Conservation (phyloP, 805 yeast species). For the Lachancea sp. region DNA sequence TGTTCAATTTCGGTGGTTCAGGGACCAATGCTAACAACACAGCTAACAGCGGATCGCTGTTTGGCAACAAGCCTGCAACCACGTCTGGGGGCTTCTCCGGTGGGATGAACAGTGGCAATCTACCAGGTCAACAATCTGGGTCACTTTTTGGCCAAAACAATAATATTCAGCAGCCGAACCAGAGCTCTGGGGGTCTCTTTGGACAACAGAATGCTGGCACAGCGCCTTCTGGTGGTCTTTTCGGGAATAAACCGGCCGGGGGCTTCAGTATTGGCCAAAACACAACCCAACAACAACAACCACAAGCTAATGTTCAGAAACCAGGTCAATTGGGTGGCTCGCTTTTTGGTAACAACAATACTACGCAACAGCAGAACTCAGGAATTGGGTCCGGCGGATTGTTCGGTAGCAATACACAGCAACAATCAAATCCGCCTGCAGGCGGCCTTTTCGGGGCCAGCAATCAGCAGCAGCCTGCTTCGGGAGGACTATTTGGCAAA, state of each 20-base stretch:
- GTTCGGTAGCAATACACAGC: conserved; percentile 4
- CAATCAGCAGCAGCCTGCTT: conserved; percentile 12
- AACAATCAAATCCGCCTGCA: conserved; percentile 2
- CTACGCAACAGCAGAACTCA: neutral
- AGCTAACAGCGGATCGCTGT: conserved; percentile 17
- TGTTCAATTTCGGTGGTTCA: conserved; percentile 23
- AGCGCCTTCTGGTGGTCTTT: conserved; percentile 29
- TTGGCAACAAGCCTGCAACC: conserved; percentile 30
- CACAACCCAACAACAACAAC: neutral
- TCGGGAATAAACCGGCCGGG: conserved; percentile 28
- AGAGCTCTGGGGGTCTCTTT: conserved; percentile 20
- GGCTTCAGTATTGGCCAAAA: conserved; percentile 19
- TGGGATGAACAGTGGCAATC: conserved; percentile 25
- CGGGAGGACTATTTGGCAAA: conserved; percentile 38
- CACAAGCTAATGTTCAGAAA: conserved; percentile 7
- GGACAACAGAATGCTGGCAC: conserved; percentile 11
- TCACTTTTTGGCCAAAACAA: conserved; percentile 21
- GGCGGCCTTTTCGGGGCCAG: conserved; percentile 13
- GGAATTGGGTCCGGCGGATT: neutral
- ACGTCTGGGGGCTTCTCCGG: conserved; percentile 8
- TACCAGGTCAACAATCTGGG: conserved; percentile 7
- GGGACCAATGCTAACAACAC: conserved; percentile 18
- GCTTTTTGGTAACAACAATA: conserved; percentile 25
- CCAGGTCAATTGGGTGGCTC: conserved; percentile 21
- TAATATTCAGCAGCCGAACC: conserved; percentile 11